Conservation (phyloP, 352 stramenopile species). For the Lagenidium sp. region DNA sequence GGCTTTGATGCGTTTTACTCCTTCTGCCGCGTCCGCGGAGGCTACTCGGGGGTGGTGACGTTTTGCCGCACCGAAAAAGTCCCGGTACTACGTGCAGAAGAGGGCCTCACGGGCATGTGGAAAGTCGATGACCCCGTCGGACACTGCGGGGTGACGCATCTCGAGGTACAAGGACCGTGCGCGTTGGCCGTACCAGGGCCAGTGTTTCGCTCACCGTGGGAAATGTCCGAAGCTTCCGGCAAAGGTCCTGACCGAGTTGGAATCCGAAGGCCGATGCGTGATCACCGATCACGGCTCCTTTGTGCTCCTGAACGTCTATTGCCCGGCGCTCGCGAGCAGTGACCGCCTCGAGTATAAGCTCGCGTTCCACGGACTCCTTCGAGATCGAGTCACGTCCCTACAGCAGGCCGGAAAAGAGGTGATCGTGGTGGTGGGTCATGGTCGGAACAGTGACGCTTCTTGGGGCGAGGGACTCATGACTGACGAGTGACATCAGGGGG, state of each 20-base stretch:
- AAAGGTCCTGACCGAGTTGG: conserved; percentile 47
- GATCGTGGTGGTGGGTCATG: conserved; percentile 45
- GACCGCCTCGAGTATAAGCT: conserved; percentile 85
- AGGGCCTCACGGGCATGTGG: conserved; percentile 60
- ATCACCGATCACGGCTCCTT: conserved; percentile 86
- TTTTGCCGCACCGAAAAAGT: conserved; percentile 39
- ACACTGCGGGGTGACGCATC: conserved; percentile 32
- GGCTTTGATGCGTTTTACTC: conserved; percentile 82
- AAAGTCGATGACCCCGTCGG: conserved; percentile 47
- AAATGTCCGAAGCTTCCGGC: conserved; percentile 25
- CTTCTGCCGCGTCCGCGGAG: conserved; percentile 50
- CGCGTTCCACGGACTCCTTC: conserved; percentile 64
- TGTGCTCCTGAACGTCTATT: conserved; percentile 88
- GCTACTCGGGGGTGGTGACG: conserved; percentile 77
- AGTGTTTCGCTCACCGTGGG: neutral
- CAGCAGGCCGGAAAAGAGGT: conserved; percentile 40
- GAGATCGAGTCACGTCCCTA: conserved; percentile 45
- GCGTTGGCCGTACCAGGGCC: neutral
- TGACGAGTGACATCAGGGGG: conserved; percentile 50
- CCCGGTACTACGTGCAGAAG: conserved; percentile 49
- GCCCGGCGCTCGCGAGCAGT: conserved; percentile 49
- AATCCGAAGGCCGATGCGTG: conserved; percentile 76
- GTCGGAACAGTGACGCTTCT: no score
- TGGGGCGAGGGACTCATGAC: no score
- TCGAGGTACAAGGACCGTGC: conserved; percentile 20